These are phyloP conservation scores for Solanum medicagineum DNA, from an alignment of 257 asterid genomes.

Conservation along the genomic window DNA sequence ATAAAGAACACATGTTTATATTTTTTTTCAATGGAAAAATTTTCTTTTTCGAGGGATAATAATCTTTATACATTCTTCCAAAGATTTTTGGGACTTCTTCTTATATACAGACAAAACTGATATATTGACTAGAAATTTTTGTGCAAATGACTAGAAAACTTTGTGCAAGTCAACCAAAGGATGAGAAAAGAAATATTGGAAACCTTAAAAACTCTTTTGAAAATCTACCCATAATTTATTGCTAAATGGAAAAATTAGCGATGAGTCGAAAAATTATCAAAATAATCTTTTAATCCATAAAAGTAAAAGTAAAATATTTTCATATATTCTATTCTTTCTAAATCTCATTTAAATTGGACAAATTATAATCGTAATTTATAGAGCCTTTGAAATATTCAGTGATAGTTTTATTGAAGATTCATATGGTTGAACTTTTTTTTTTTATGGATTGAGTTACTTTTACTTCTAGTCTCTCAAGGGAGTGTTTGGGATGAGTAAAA, in stretches of 20 bases:
- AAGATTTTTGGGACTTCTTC: not conserved
- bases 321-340: not conserved
- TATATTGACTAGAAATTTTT: not conserved
- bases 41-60: not conserved
- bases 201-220: not conserved
- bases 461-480: not conserved
- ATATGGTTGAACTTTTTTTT: not conserved
- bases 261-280: too few relatives aligned
- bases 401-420: not conserved
- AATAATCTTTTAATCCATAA: too few relatives aligned
- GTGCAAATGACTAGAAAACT: not conserved
- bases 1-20: not conserved
- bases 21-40: not conserved
- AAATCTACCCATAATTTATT: not conserved
- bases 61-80: not conserved
- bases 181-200: not conserved
- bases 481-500: too few relatives aligned
- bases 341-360: not conserved
- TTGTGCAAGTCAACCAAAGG: not conserved
- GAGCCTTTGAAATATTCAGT: not conserved
- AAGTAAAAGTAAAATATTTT: too few relatives aligned
- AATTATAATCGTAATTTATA: not conserved
- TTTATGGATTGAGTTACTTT: not conserved
- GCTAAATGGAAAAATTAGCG: not conserved
- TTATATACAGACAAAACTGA: not conserved